Percentiles rank a stretch among this genome's conserved stretches.
phyloP scores from a whole-genome alignment of 2,329 filamentous ascomycete genomes.

The Diaporthe eres region DNA sequence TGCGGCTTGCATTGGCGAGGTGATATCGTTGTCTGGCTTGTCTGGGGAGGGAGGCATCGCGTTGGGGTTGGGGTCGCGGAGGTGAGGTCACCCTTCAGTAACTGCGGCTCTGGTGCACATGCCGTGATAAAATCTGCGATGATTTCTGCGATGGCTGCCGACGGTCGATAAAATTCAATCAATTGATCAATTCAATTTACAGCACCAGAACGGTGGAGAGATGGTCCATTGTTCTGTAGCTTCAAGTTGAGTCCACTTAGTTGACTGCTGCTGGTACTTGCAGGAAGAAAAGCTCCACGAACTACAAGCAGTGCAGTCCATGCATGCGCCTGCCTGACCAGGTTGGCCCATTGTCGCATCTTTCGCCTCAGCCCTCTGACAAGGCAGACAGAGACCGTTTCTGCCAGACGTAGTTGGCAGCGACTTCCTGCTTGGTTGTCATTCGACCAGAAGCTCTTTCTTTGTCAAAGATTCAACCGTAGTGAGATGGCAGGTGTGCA shows the following conservation, averaged over 20 bases:
- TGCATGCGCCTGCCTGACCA: not conserved
- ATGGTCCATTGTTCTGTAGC: not conserved
- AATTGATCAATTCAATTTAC: conserved; percentile 2
- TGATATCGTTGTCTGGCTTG: not conserved
- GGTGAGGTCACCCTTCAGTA: conserved; percentile 6
- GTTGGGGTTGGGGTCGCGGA: not conserved
- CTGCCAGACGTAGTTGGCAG: not conserved
- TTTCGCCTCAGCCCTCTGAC: conserved; percentile 1
- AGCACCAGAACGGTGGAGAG: not conserved
- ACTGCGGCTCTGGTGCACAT: not conserved
- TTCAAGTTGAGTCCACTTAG: not conserved
- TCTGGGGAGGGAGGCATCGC: not conserved
- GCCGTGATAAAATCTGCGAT: not conserved
- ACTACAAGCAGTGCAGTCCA: not conserved
- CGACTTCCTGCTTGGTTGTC: conserved; percentile 1
- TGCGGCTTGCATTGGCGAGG: conserved; percentile 19
- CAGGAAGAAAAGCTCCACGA: not conserved
- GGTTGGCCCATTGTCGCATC: not conserved
- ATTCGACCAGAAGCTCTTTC: not conserved
- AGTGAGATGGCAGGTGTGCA: conserved; percentile 12
- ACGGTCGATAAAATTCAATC: conserved; percentile 28
- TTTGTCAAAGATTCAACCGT: not conserved
- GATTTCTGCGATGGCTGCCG: conserved; percentile 2
- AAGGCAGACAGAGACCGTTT: not conserved
- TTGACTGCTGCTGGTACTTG: not conserved